Evolutionary conservation across 257 asterid genomes (phyloP).

Genomic region (Solanum chmielewskii): DNA sequence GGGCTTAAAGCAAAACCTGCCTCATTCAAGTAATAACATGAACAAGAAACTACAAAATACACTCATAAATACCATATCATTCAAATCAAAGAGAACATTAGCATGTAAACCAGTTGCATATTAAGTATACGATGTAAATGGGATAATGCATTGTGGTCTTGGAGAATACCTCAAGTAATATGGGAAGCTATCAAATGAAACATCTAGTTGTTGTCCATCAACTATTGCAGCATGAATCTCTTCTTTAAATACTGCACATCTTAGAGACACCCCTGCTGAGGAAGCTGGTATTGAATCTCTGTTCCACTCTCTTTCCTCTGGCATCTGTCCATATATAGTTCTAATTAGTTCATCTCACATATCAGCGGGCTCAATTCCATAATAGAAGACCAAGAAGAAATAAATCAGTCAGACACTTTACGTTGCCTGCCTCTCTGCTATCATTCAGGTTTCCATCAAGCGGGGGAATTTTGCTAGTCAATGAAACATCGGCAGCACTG

Average conservation of each 20-base stretch:
- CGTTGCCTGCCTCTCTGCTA: slow-evolving; percentile 48
- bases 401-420: slow-evolving; percentile 12
- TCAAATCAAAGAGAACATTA: not conserved
- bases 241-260: slow-evolving; percentile 51
- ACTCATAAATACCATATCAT: not conserved
- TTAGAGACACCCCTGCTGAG: slow-evolving; percentile 41
- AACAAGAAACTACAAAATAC: not conserved
- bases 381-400: slow-evolving; percentile 1
- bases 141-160: not conserved
- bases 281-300: slow-evolving; percentile 41
- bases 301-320: slow-evolving; percentile 58
- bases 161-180: slow-evolving; percentile 61
- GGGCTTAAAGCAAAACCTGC: not conserved
- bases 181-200: slow-evolving; percentile 80
- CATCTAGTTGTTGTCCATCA: slow-evolving; percentile 49
- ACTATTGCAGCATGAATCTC: slow-evolving; percentile 44
- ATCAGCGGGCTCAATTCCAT: not conserved
- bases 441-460: slow-evolving; percentile 43
- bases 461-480: slow-evolving; percentile 41
- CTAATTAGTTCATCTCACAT: slow-evolving; percentile 4
- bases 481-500: slow-evolving; percentile 37
- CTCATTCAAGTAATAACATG: not conserved
- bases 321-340: slow-evolving; percentile 16
- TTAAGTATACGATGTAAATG: not conserved
- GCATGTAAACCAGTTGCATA: not conserved